A percentile compares a stretch with the other conserved stretches of the same genome.
phyloP scores from a whole-genome alignment of 805 yeast species.

The Saccharomycopsis synnaedendra region DNA sequence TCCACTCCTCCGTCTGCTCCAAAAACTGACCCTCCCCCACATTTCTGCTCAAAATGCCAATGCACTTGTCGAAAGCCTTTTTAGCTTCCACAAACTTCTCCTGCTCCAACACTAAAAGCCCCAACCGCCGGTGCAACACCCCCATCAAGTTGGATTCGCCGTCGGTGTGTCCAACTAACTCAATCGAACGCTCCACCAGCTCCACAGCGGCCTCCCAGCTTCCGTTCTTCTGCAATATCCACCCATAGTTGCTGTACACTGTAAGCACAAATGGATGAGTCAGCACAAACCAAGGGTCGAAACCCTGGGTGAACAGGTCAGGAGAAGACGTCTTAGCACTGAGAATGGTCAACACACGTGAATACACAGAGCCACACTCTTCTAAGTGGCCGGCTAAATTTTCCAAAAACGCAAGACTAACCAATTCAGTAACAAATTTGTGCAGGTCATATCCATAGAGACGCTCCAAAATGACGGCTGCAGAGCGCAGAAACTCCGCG shows the following conservation, averaged over 20 bases:
- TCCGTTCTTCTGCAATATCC: slow-evolving; percentile 33
- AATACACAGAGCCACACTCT: slow-evolving; percentile 52
- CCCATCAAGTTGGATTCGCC: too few species aligned
- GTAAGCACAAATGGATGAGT: slow-evolving; percentile 63
- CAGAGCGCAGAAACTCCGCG: slow-evolving; percentile 49
- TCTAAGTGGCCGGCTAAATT: slow-evolving; percentile 42
- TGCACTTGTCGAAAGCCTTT: too few species aligned
- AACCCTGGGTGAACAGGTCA: slow-evolving; percentile 32
- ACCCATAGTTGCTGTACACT: slow-evolving; percentile 49
- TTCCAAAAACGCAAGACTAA: slow-evolving; percentile 69
- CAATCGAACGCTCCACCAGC: too few species aligned
- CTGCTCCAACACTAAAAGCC: too few species aligned
- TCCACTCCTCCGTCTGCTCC: too few species aligned
- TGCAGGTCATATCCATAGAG: slow-evolving; percentile 69
- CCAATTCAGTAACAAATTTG: slow-evolving; percentile 59
- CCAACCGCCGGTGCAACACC: too few species aligned
- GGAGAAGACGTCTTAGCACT: slow-evolving; percentile 22
- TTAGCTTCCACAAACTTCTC: too few species aligned
- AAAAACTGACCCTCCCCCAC: too few species aligned
- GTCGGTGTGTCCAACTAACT: too few species aligned
- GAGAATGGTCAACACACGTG: slow-evolving; percentile 52
- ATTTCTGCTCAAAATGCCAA: too few species aligned
- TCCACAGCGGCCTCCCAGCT: too few species aligned
- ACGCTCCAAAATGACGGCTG: slow-evolving; percentile 70
- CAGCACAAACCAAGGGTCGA: not conserved